Base-by-base conservation (phyloP, 208 protist genomes). In the Trypanosoma cruzi region DNA sequence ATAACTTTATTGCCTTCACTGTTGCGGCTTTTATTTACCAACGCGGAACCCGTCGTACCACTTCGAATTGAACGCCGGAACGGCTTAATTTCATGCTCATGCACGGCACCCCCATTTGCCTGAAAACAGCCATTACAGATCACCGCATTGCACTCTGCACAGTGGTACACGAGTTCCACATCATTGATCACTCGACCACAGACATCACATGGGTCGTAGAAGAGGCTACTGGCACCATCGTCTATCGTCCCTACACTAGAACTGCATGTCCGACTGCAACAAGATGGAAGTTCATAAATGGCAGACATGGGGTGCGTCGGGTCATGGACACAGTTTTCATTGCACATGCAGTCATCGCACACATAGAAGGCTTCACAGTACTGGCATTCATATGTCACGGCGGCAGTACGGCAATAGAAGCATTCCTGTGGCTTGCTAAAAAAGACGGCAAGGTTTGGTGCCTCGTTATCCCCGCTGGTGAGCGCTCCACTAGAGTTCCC, bases 1-100 rank as follows among this genome's bases (percentile, higher is more conserved):
- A 98, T 94, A 32, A 93, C 82, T 49, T 90, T 92, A 68, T 94
- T 95, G 34, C 94, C 94, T 24, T 89, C 85, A 22, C 66, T 82
- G 50, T 73, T 89, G 32, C 83, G 77, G 22, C 76, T 58, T 75
- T 91, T 92, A 64, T 64, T 88, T 34, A 84, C 52, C 31, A 90
- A 48, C 1, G 75, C 46, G 5, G 75, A 83, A 37, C 85, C 82
- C 48, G 71, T 67, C 28, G 88, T 68, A 49, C 64, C 68, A 70
- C 59, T 71, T 29, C 75, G 77, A 44, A 78, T 60, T 20, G 71
- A 62, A n/a, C 89, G 78, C 59, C 84, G 79, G 53, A 92, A 92
- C 16, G 69, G 70, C 42, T 76, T 80, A 18, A 92, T 70, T 29
- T 81, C 55, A 77, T 92, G 89, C 57, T 54, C 49, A 77, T 82